Base-by-base conservation (phyloP, 148 eudicot species). In the Arbutus unedo region DNA sequence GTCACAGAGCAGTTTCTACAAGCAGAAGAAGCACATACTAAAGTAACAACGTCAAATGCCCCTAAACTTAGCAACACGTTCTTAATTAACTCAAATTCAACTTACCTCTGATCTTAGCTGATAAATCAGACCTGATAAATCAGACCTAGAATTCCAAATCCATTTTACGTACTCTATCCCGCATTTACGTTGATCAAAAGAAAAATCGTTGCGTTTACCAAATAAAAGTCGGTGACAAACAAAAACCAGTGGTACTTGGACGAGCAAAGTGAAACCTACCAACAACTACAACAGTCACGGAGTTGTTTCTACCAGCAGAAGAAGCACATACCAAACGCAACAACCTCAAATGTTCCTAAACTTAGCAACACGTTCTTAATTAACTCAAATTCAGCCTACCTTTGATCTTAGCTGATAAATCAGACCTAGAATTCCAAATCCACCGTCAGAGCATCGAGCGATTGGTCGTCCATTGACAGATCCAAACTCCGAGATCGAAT, bases 101-200 rank as follows among this genome's bases (percentile, higher is more conserved):
- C 31, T 73, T 53, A 81, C 83, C 83, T 71, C 62, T 13, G 76
- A 38, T 53, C 64, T 81, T n/a, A 25, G 43, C 81, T 44, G 51
- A 43, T 54, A 21, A 10, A 16, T 11, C 23, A 53, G 44, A 3
- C 59, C n/a, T 15, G 51, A 43, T 54, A 21, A 10, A 16, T 11
- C 23, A 53, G 44, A 3, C 59, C n/a, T 15, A 16, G 59, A 49
- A 47, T 8, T 64, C 16, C 5, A 66, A 66, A 66, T 80, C 47
- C 38, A 15, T 31, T 31, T 31, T 31, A 31, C 0, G 38, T 31
- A 31, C 38, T 31, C 38, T 31, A 31, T 31, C 38, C 1, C 38
- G 38, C 38, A 31, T 31, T 31, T 31, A 31, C 38, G 38, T 31
- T 31, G 1, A 31, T 31, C 38, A 31, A 31, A 31, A 31, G 38